Percentiles rank a stretch among this genome's conserved stretches.
Evolutionary conservation across 192 early-diverging fungal species (phyloP).

Genomic region (Backusella morwellensis): DNA sequence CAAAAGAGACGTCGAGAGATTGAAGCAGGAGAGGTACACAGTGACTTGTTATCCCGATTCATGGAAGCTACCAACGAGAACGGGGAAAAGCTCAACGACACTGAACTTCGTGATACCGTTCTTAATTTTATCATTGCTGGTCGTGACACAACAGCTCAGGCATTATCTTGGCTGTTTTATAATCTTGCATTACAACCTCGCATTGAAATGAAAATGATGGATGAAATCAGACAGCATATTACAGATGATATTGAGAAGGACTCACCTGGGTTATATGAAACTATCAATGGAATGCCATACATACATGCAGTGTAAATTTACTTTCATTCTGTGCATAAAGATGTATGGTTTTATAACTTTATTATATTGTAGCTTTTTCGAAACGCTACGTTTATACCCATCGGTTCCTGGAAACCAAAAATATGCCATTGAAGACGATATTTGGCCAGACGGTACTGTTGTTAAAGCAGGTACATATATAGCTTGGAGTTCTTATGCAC

Average conservation of each 20-base stretch:
- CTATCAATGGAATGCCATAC: constrained; percentile 34
- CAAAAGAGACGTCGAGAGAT: constrained; percentile 24
- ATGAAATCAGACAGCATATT: constrained; percentile 37
- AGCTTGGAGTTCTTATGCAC: constrained; percentile 45
- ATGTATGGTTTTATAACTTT: background rate
- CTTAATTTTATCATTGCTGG: constrained; percentile 41
- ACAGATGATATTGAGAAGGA: constrained; percentile 27
- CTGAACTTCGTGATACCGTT: constrained; percentile 36
- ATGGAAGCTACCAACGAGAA: constrained; percentile 28
- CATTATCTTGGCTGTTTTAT: constrained; percentile 52
- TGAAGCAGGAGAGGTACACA: background rate
- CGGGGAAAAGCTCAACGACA: constrained; percentile 17
- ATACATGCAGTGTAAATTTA: constrained; percentile 36
- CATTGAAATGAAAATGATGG: constrained; percentile 38
- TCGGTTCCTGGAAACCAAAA: constrained; percentile 61
- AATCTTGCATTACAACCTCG: constrained; percentile 38
- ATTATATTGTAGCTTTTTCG: constrained; percentile 31
- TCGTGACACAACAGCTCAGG: constrained; percentile 50
- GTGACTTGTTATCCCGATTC: constrained; percentile 30
- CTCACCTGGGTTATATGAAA: constrained; percentile 24
- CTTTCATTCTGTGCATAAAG: background rate
- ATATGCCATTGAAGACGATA: constrained; percentile 49
- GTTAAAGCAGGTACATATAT: constrained; percentile 52
- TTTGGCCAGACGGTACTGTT: constrained; percentile 58
- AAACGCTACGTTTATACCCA: constrained; percentile 67